Percentiles rank a stretch among this genome's conserved stretches.
phyloP scores from a whole-genome alignment of 2,329 filamentous ascomycete species.

The Penicillium sclerotigenum region DNA sequence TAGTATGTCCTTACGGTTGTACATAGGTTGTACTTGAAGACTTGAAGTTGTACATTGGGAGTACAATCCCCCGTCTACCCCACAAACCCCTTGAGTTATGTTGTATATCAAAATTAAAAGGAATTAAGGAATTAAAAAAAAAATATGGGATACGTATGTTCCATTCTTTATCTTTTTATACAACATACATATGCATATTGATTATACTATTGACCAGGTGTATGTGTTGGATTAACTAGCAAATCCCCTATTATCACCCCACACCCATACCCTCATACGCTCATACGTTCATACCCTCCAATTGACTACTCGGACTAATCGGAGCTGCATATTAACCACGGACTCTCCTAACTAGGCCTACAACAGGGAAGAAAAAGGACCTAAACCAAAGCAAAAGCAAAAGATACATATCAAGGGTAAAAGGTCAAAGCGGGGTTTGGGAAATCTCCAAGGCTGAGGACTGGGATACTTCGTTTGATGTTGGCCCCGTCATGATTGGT shows the following conservation, averaged over 20 bases:
- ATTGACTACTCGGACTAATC: background rate
- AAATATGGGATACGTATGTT: background rate
- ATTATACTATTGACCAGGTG: background rate
- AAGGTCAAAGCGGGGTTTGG: constrained; percentile 5
- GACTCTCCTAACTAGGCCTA: background rate
- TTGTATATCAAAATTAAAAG: no score
- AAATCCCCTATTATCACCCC: background rate
- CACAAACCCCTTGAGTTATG: background rate
- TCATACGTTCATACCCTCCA: no score
- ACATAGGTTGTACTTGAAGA: background rate
- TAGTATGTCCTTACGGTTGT: background rate
- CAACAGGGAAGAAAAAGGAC: background rate
- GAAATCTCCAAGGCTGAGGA: constrained; percentile 1
- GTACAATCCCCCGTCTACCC: background rate
- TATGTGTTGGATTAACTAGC: background rate
- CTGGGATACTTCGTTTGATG: background rate
- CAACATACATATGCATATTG: background rate
- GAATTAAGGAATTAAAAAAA: no score
- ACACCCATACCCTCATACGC: no score
- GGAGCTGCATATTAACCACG: background rate
- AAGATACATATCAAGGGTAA: background rate
- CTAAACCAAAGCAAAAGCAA: no score
- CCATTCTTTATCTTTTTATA: background rate
- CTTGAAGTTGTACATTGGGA: background rate
- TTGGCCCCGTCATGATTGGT: background rate